Evolutionary conservation across 306 rosid genomes (phyloP), one percentile per base, ranked within the genome.

Genomic region (Corylus avellana): DNA sequence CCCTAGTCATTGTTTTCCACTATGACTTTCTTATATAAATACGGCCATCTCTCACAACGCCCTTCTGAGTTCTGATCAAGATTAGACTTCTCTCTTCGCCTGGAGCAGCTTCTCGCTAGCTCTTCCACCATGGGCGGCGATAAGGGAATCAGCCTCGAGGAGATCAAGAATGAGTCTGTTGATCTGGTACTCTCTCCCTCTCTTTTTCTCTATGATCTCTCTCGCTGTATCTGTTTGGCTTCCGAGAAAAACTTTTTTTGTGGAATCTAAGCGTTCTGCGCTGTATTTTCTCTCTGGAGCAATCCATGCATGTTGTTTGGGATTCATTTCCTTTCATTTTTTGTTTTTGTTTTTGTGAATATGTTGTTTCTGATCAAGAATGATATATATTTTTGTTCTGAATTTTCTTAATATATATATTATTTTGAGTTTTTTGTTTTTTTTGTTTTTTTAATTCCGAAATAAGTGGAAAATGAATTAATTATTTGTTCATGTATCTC

Each of bases 111-210:
- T 42, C 14, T 67, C 17, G 29, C 7, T 29, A 4, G 47, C 50
- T 67, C 22, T 59, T 17, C 72, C 16, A 18, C 16, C 79, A 93
- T 92, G 98, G 91, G 86, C 25, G 89, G 76, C 72, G 85, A 83
- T 3, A 86, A 84, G 70, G 86, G 80, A 42, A 89, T 92, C 88
- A 85, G 89, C 81, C 98, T 94, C 39, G 97, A 94, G 62, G 95
- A 94, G 90, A 92, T 94, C 5, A 94, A 90, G 70, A 94, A 92
- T 63, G 98, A 94, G 78, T 82, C 86, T 81, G 92, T 94, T 66
- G 98, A 94, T 91, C 88, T 94, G 97, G 98, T 94, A 86, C 55
- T 4, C 27, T 61, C 9, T 75, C 13, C 53, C 6, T 16, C 8
- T 37, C 7, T 67, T 75, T 35, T 32, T 29, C 35, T 50, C 0